Evolutionary conservation across 768 basidiomycete genomes (phyloP).

Genomic region (Hericium coralloides): DNA sequence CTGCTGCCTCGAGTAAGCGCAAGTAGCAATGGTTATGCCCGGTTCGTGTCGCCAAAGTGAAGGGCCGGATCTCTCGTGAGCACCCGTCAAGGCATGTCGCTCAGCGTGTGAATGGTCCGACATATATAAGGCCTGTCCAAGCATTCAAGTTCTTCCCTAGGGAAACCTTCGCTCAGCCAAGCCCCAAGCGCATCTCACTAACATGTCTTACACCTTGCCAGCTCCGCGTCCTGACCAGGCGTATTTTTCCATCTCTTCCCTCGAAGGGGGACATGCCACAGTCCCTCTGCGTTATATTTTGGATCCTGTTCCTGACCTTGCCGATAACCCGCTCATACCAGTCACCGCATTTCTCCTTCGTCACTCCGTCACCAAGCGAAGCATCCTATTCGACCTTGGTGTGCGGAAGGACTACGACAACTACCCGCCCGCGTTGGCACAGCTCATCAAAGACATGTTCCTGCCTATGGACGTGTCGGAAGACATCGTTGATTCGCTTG

Average conservation of each 20-base stretch:
- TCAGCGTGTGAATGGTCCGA: too few species aligned
- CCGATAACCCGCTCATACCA: neutral
- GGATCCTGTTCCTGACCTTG: neutral
- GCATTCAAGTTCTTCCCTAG: too few species aligned
- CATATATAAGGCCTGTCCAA: too few species aligned
- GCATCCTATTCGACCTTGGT: conserved; percentile 10
- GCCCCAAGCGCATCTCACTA: too few species aligned
- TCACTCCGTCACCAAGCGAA: conserved; percentile 3
- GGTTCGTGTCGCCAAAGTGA: too few species aligned
- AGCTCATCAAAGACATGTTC: neutral
- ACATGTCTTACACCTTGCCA: conserved; percentile 1
- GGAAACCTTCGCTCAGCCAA: too few species aligned
- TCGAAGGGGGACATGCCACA: conserved; percentile 6
- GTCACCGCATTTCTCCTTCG: conserved; percentile 5
- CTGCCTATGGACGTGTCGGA: neutral
- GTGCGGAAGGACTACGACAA: conserved; percentile 3
- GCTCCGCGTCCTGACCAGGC: conserved; percentile 3
- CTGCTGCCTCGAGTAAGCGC: too few species aligned
- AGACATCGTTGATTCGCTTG: conserved; percentile 5
- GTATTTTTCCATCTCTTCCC: conserved; percentile 5
- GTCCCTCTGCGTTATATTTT: conserved; percentile 14
- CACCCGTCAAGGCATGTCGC: too few species aligned
- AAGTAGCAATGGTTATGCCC: too few species aligned
- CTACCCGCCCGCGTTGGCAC: conserved; percentile 1
- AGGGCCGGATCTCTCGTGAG: too few species aligned